These are phyloP conservation scores for Primulina eburnea DNA, from an alignment of 257 asterid species.

Conservation along the genomic window DNA sequence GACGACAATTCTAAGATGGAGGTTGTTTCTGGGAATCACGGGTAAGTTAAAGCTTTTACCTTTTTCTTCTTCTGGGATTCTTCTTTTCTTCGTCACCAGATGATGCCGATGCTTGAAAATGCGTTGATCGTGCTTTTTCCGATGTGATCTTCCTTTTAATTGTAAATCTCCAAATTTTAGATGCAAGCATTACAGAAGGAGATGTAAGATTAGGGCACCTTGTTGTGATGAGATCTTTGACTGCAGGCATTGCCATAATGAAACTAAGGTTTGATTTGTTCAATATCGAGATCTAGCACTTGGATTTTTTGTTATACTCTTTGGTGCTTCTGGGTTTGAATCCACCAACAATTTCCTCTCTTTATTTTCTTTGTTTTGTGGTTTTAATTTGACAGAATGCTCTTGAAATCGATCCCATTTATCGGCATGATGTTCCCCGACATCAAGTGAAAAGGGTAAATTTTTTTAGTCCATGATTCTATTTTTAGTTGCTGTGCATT, in stretches of 20 bases:
- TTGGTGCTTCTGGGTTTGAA: neutral
- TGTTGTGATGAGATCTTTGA: slow-evolving; percentile 60
- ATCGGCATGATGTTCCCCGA: slow-evolving; percentile 63
- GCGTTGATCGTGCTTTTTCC: neutral
- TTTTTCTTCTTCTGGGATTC: neutral
- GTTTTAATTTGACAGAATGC: slow-evolving; percentile 38
- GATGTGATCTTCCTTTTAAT: neutral
- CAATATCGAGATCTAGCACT: neutral
- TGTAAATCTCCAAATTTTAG: slow-evolving; percentile 21
- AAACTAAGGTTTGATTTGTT: slow-evolving; percentile 38
- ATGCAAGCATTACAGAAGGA: slow-evolving; percentile 58
- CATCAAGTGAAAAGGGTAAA: slow-evolving; percentile 51
- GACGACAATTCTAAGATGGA: slow-evolving; percentile 16
- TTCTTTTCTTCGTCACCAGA: neutral
- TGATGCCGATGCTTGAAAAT: neutral
- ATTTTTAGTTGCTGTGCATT: neutral
- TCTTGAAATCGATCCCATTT: slow-evolving; percentile 36
- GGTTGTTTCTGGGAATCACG: slow-evolving; percentile 34
- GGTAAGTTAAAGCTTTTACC: slow-evolving; percentile 28
- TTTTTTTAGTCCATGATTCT: slow-evolving; percentile 12
- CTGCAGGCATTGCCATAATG: slow-evolving; percentile 72
- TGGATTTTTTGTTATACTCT: neutral
- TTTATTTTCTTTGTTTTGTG: neutral
- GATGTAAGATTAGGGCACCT: slow-evolving; percentile 63
- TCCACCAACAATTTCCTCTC: neutral